Evolutionary conservation across 106 monocot species (phyloP), one percentile per base, ranked within the genome.

Genomic region (Chionographis japonica): DNA sequence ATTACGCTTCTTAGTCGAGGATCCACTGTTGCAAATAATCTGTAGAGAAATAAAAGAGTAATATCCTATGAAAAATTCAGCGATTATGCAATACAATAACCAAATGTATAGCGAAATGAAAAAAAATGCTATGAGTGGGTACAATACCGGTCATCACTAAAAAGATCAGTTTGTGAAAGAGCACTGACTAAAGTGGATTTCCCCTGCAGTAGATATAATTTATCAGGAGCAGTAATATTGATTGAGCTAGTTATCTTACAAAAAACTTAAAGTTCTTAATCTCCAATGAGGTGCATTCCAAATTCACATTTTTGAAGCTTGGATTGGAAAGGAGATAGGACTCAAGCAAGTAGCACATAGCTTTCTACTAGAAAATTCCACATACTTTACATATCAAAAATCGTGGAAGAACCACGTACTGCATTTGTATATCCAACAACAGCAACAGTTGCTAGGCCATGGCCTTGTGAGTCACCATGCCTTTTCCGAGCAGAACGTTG

Each of bases 401-500:
- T 27, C 27, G 1, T 27, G 27, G 27, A 27, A 27, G 27, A 43
- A 75, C 50, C 8, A 67, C 91, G 62, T 92, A 98, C 97, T 55
- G 97, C 97, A 90, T 98, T 92, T 60, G 92, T 98, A 70, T 98
- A 98, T 35, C 97, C 97, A 63, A 98, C 97, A 71, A 98, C 75
- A 68, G 92, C 97, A 77, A 98, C 85, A 74, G 97, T 98, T 60
- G 85, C 57, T 56, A 98, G 74, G 56, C 82, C 79, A 59, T 80
- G 78, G 66, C 92, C 92, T 67, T 74, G 52, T 56, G 83, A 77
- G 61, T 78, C 77, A 50, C 86, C 89, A 81, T 69, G 90, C 66
- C 92, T 87, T 68, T 63, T 97, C 12, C 97, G 88, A 76, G 84
- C 65, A 71, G 68, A 73, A 54, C 97, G 92, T 60, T 97, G 97